Base-by-base conservation (phyloP, 169 alveolate species). In the Plasmodium relictum region DNA sequence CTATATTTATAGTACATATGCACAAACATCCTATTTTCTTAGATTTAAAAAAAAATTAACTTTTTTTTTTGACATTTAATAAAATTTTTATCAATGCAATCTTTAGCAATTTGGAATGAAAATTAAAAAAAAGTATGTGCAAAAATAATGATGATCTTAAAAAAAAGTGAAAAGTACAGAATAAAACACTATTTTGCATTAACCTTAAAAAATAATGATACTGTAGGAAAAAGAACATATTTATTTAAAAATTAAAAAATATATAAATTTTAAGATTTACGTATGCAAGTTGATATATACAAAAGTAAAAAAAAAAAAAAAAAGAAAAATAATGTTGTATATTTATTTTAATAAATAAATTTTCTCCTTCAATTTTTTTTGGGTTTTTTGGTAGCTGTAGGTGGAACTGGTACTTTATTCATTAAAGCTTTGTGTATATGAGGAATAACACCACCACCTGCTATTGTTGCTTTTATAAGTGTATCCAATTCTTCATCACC, bases 361-460 rank as follows among this genome's bases (percentile, higher is more conserved):
- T 56, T 54, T 52, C 14, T 26, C 20, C 59, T 16, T 73, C 71
- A 86, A 72, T 86, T 86, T 86, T 86, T 93, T 61, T 90, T 93
- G 42, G 94, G 94, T 61, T 93, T 93, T 59, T 93, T 93, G 45
- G 92, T 91, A 37, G 88, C 88, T 42, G 92, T 93, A 39, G 95
- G 97, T 74, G 92, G 95, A 4, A 92, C 88, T 61, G 95, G 96
- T 10, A 91, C 94, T 93, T 95, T 95, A 85, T 95, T 95, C 97
- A 95, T 95, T 62, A 95, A 87, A 37, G 97, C 97, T 94, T 98
- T 98, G 92, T 98, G 99, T 62, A 98, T 98, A 93, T 98, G 99
- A 56, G 99, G 99, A 56, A 98, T 98, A 89, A 98, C 99, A 89
- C 99, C 99, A 93, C 99, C 99, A 54, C 99, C 99, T 26, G 99